These are phyloP conservation scores for Prosopis cineraria DNA, from an alignment of 306 rosid species.

Conservation along the genomic window DNA sequence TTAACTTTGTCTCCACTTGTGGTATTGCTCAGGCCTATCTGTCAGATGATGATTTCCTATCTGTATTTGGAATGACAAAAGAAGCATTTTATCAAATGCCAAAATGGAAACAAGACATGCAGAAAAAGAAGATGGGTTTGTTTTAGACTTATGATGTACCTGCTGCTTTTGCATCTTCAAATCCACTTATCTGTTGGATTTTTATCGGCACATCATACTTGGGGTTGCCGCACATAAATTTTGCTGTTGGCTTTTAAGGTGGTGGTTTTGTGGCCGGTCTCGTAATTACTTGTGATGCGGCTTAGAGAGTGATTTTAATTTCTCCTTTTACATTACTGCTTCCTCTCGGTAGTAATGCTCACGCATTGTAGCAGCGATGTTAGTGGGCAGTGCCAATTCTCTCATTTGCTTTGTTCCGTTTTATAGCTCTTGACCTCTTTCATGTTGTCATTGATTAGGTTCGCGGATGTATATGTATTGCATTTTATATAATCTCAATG, in stretches of 20 bases:
- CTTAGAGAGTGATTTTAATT: constrained; percentile 58
- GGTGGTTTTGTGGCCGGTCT: constrained; percentile 36
- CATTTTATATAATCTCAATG: constrained; percentile 40
- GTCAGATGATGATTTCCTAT: constrained; percentile 73
- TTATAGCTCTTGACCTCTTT: constrained; percentile 18
- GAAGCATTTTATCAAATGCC: constrained; percentile 82
- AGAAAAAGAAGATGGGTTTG: constrained; percentile 79
- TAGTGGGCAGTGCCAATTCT: constrained; percentile 22
- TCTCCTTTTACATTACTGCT: constrained; percentile 9
- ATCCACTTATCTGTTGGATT: constrained; percentile 39
- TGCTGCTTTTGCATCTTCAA: constrained; percentile 45
- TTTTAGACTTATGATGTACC: constrained; percentile 52
- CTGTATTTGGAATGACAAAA: constrained; percentile 68
- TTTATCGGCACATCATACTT: constrained; percentile 45
- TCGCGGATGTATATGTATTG: constrained; percentile 59
- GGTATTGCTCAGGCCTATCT: constrained; percentile 68
- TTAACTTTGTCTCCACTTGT: constrained; percentile 8
- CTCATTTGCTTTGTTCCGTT: constrained; percentile 20
- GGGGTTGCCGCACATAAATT: constrained; percentile 41
- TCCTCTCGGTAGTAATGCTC: constrained; percentile 20
- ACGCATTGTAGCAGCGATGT: constrained; percentile 43
- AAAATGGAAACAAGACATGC: constrained; percentile 92
- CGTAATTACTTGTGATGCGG: constrained; percentile 29
- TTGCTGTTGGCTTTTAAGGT: constrained; percentile 42
- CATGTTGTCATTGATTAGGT: constrained; percentile 32